Percentiles rank a stretch among this genome's conserved stretches.
phyloP scores from a whole-genome alignment of 2,329 filamentous ascomycete species.

The Pseudogymnoascus sp. region DNA sequence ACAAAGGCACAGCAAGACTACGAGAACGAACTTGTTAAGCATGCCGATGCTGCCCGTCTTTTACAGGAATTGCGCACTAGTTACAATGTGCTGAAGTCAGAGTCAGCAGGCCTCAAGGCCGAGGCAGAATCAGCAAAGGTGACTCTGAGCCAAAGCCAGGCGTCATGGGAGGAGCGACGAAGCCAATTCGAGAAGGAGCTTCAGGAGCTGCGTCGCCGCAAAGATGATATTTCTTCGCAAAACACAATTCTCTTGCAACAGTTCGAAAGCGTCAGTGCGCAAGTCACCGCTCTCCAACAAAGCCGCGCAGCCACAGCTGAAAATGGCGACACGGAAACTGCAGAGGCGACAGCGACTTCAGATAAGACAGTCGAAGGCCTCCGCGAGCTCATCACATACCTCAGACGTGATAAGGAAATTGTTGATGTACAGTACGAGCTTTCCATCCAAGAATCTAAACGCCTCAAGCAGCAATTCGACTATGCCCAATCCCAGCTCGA shows the following conservation, averaged over 20 bases:
- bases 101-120: slow-evolving; percentile 64
- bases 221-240: slow-evolving; percentile 78
- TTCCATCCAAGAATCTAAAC: slow-evolving; percentile 78
- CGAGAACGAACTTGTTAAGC: slow-evolving; percentile 87
- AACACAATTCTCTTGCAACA: slow-evolving; percentile 88
- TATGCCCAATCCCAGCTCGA: slow-evolving; percentile 84
- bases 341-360: slow-evolving; percentile 33
- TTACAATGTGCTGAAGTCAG: slow-evolving; percentile 72
- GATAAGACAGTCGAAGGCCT: slow-evolving; percentile 64
- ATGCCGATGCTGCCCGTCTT: slow-evolving; percentile 86
- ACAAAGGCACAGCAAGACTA: slow-evolving; percentile 91
- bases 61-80: slow-evolving; percentile 73
- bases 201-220: slow-evolving; percentile 64
- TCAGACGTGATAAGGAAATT: slow-evolving; percentile 95
- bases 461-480: slow-evolving; percentile 82
- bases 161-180: slow-evolving; percentile 78
- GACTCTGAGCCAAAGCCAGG: slow-evolving; percentile 69
- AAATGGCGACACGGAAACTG: slow-evolving; percentile 36
- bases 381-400: slow-evolving; percentile 82
- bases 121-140: slow-evolving; percentile 82
- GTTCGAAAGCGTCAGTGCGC: slow-evolving; percentile 70
- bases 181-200: slow-evolving; percentile 79
- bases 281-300: slow-evolving; percentile 74
- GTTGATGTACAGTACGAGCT: slow-evolving; percentile 93
- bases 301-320: slow-evolving; percentile 55